Conservation (phyloP, 176 grass and related monocot species). For the Lolium rigidum region DNA sequence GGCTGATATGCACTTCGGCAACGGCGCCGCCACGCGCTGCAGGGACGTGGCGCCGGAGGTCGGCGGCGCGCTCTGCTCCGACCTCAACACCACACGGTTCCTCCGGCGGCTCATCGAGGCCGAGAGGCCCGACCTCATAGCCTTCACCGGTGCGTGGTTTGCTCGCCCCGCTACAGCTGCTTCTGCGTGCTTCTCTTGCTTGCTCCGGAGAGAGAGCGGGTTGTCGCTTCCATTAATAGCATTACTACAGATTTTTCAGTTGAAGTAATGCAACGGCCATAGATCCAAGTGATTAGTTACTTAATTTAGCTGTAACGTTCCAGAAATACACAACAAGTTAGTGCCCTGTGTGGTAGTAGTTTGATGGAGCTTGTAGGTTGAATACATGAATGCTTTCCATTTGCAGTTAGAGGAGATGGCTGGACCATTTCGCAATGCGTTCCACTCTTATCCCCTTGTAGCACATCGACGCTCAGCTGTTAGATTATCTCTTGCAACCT, state of each 20-base stretch:
- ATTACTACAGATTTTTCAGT: not conserved
- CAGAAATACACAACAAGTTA: not conserved
- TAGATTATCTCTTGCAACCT: not conserved
- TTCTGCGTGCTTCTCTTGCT: not conserved
- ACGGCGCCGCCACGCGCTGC: constrained; percentile 77
- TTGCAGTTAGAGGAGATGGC: not conserved
- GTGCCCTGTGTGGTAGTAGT: not conserved
- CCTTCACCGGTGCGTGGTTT: constrained; percentile 69
- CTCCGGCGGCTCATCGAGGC: constrained; percentile 74
- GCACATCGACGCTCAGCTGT: not conserved
- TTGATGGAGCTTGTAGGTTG: not conserved
- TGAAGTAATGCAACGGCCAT: not conserved
- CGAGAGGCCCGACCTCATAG: constrained; percentile 85
- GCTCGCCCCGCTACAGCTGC: not conserved
- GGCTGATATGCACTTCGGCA: constrained; percentile 96
- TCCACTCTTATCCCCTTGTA: not conserved
- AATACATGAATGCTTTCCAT: not conserved
- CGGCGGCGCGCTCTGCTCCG: constrained; percentile 71
- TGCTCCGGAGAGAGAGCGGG: not conserved
- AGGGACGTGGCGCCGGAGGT: constrained; percentile 61
- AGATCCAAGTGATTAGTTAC: not conserved
- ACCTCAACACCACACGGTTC: constrained; percentile 90
- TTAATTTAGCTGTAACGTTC: not conserved
- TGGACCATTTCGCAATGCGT: not conserved
- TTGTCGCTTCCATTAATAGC: not conserved